A percentile compares a stretch with the other conserved stretches of the same genome.
Conservation (phyloP, 108 stramenopile species). For the Skeletonema marinoi region DNA sequence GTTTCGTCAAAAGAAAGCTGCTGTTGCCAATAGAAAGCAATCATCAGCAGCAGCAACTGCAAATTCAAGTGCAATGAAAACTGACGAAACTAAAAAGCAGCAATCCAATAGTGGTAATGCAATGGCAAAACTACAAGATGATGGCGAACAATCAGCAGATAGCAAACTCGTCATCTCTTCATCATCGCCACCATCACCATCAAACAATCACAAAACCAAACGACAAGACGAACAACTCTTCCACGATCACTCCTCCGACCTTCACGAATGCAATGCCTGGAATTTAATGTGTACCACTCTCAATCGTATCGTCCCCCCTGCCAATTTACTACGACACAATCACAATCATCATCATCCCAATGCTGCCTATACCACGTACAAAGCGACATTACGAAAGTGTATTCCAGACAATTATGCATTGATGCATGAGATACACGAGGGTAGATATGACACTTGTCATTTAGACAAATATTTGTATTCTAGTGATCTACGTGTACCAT, state of each 20-base stretch:
- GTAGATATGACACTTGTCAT: conserved; percentile 25
- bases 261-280: conserved; percentile 49
- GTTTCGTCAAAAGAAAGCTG: conserved; percentile 19
- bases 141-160: neutral
- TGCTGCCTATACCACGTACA: neutral
- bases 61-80: neutral
- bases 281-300: conserved; percentile 33
- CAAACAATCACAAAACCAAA: neutral
- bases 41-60: neutral
- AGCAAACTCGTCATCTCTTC: neutral
- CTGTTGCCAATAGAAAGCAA: neutral
- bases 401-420: conserved; percentile 14
- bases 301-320: conserved; percentile 32
- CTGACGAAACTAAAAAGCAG: neutral
- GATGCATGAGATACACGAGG: conserved; percentile 31
- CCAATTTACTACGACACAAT: neutral
- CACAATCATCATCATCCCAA: neutral
- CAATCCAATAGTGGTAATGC: neutral
- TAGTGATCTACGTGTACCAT: conserved; percentile 19
- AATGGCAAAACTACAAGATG: neutral
- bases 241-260: conserved; percentile 38
- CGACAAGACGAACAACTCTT: conserved; percentile 9
- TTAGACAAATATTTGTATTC: neutral
- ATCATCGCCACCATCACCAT: neutral
- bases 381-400: neutral